These are phyloP conservation scores for Cryphonectria nitschkei DNA, from an alignment of 2,329 filamentous ascomycete genomes.

Conservation along the genomic window DNA sequence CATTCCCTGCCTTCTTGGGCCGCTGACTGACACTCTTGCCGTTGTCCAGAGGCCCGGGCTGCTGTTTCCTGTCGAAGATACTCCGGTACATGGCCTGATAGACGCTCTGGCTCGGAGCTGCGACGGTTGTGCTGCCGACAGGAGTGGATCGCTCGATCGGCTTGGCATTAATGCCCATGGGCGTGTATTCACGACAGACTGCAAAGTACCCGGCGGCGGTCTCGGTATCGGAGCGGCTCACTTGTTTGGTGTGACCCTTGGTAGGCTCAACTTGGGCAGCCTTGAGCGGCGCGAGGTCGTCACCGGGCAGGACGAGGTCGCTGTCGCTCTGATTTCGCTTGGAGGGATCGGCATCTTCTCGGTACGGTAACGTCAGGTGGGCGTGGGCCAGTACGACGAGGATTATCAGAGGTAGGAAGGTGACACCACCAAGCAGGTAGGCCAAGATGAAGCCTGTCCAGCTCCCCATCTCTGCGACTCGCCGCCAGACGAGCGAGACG, in stretches of 20 bases:
- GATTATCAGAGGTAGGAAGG: constrained; percentile 78
- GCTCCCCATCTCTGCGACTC: constrained; percentile 46
- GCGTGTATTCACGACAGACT: constrained; percentile 91
- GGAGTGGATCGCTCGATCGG: constrained; percentile 86
- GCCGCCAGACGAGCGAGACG: constrained; percentile 6
- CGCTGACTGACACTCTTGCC: constrained; percentile 54
- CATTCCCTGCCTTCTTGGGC: constrained; percentile 74
- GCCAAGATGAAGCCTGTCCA: constrained; percentile 67
- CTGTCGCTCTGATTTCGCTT: constrained; percentile 40
- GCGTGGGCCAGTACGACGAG: constrained; percentile 64
- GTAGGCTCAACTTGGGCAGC: constrained; percentile 61
- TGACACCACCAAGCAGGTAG: constrained; percentile 86
- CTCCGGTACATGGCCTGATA: constrained; percentile 98
- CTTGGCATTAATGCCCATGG: constrained; percentile 89
- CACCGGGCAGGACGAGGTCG: constrained; percentile 59
- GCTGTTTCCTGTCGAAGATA: constrained; percentile 81
- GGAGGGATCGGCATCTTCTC: constrained; percentile 43
- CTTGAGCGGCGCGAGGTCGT: constrained; percentile 68
- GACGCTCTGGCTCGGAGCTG: constrained; percentile 84
- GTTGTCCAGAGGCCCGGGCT: constrained; percentile 50
- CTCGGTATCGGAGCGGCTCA: constrained; percentile 64
- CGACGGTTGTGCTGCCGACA: constrained; percentile 73
- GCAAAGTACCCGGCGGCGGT: constrained; percentile 91
- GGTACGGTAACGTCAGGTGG: constrained; percentile 68
- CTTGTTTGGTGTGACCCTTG: constrained; percentile 59